Evolutionary conservation across 192 early-diverging fungal species (phyloP), one percentile per base, ranked within the genome.

Genomic region (Rhizophlyctis rosea): DNA sequence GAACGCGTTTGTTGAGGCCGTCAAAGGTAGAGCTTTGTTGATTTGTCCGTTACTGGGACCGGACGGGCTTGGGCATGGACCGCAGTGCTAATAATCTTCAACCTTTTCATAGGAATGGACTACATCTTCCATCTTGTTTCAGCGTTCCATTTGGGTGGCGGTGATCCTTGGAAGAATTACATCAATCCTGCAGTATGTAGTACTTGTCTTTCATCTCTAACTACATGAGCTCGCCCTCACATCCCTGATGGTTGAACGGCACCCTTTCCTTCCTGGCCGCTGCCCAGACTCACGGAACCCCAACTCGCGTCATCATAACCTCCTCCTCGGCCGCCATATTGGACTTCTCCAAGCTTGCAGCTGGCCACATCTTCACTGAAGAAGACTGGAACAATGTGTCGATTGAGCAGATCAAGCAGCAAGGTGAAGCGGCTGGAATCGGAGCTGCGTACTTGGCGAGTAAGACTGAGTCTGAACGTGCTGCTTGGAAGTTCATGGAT

Each of bases 131-230:
- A 81, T 58, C 59, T 73, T 11, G 79, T 78, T 4, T 75, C 71
- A 13, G 78, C 79, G 1, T 50, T 71, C 44, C 59, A 52, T 28
- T 62, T 66, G 44, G 48, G 24, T 31, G 62, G 50, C 34, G 33
- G 27, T 13, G 64, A 79, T 53, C 58, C 71, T 3, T 53, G 60
- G 16, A 59, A 49, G 23, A 73, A 78, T 35, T 18, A 70, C 31
- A 68, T 81, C 28, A 59, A 75, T 23, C 79, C 79, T 7, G 79
- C 79, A 7, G 64, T 80, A n/a, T n/a, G n/a, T n/a, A n/a, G n/a
- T n/a, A n/a, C n/a, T n/a, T n/a, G n/a, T n/a, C n/a, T n/a, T n/a
- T n/a, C n/a, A n/a, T n/a, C n/a, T n/a, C n/a, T n/a, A n/a, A n/a
- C n/a, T n/a, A n/a, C n/a, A n/a, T n/a, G n/a, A n/a, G n/a, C n/a